Conservation (phyloP, 306 rosid genomes). For the Cicer yamashitae region DNA sequence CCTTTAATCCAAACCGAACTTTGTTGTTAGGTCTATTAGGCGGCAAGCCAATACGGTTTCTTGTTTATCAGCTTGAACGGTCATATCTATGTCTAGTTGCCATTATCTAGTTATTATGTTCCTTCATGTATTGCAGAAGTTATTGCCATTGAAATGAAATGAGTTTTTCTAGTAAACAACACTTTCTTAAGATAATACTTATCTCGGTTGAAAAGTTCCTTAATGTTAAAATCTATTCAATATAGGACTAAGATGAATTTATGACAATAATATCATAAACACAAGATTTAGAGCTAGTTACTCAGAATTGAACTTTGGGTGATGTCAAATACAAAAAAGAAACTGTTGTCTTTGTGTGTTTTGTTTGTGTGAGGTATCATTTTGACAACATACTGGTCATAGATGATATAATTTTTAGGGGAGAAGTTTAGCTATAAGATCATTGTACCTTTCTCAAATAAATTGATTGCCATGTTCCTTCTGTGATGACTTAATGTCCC, state of each 20-base stretch:
- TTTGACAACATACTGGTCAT: not conserved
- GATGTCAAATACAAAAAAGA: not conserved
- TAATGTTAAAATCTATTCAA: not conserved
- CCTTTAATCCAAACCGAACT: not conserved
- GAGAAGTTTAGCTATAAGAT: slow-evolving; percentile 20
- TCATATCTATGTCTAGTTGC: not conserved
- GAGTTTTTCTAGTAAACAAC: not conserved
- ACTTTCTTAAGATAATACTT: not conserved
- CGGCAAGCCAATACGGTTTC: not conserved
- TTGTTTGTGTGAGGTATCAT: not conserved
- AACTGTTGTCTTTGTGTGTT: not conserved
- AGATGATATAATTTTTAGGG: not conserved
- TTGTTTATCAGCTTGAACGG: not conserved
- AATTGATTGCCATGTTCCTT: slow-evolving; percentile 16
- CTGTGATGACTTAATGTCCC: slow-evolving; percentile 2
- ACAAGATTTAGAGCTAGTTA: not conserved
- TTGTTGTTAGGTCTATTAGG: not conserved
- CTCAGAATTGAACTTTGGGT: slow-evolving; percentile 11
- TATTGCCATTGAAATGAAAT: not conserved
- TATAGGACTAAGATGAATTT: not conserved
- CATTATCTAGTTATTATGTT: not conserved
- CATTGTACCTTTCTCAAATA: not conserved
- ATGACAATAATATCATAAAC: not conserved
- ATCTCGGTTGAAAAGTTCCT: not conserved
- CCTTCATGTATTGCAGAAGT: not conserved